These are phyloP conservation scores for Ilyonectria mors-panacis DNA, from an alignment of 2,329 filamentous ascomycete genomes.

Conservation along the genomic window DNA sequence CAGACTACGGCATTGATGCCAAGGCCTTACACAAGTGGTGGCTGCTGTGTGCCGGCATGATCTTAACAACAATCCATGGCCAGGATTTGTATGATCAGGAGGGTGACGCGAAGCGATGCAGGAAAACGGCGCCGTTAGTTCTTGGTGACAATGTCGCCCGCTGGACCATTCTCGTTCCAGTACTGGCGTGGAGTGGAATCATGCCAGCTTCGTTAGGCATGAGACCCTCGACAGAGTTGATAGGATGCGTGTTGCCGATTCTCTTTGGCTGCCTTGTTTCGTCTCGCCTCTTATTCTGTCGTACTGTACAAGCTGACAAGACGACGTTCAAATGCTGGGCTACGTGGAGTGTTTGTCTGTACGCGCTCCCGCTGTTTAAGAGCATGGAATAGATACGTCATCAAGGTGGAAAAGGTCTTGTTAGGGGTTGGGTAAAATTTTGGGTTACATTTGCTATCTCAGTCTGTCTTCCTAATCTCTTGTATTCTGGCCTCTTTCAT, in stretches of 20 bases:
- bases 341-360: background rate
- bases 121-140: background rate
- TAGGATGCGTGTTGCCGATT: background rate
- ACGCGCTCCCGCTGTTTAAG: background rate
- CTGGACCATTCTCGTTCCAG: background rate
- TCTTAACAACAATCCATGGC: background rate
- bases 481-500: too few relatives aligned
- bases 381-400: background rate
- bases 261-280: background rate
- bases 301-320: background rate
- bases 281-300: background rate
- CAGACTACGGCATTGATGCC: background rate
- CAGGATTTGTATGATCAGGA: background rate
- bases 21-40: background rate
- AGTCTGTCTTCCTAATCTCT: too few relatives aligned
- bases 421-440: too few relatives aligned
- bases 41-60: background rate
- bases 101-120: background rate
- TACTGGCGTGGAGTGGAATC: background rate
- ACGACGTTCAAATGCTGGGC: background rate
- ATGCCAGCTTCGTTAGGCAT: background rate
- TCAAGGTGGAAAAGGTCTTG: background rate
- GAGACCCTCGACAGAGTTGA: background rate
- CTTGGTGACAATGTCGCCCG: background rate
- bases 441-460: too few relatives aligned